Base-by-base conservation (phyloP, 176 grass and related monocot species). In the Melocanna baccifera region DNA sequence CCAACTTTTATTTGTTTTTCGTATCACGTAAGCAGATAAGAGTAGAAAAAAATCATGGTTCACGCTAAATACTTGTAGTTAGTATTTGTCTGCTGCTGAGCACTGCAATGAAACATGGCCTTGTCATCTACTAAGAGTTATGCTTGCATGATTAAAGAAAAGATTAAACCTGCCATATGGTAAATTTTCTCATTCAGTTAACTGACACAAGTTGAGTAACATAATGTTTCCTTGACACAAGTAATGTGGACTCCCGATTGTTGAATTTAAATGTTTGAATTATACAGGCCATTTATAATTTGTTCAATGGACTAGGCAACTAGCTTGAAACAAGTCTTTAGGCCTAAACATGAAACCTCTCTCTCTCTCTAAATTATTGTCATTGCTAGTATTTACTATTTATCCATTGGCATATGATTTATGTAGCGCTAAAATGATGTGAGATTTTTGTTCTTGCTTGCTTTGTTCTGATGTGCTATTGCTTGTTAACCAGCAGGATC, bases 401-500 rank as follows among this genome's bases (percentile, higher is more conserved):
- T 53, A 9, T 39, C 47, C 37, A 37, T 23, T 55, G 8, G 18
- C 67, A 78, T 61, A 5, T 15, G 11, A 45, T 58, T 78, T 77
- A 64, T 82, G 12, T 26, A 47, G 36, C 26, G 37, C 50, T 55
- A 25, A 16, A 43, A 42, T 79, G 55, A 29, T 25, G 28, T 74
- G 13, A n/a, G 5, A 56, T 83, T 76, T 70, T 52, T 53, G 45
- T 69, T 76, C 59, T 76, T 22, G 12, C 69, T 45, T 39, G 16
- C 52, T 32, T 45, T 73, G 43, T 58, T 86, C 61, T 90, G 73
- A 83, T 71, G 40, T 86, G 45, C 13, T 76, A 76, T 87, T 69
- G 9, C 58, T 86, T 78, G 42, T 75, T 88, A 62, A 50, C 57
- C 4, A 34, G 52, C 84, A 90, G 87, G 83, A 51, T 28, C 77